Evolutionary conservation across 768 basidiomycete species (phyloP), one percentile per base, ranked within the genome.

Genomic region (Panaeolus cyanescens): DNA sequence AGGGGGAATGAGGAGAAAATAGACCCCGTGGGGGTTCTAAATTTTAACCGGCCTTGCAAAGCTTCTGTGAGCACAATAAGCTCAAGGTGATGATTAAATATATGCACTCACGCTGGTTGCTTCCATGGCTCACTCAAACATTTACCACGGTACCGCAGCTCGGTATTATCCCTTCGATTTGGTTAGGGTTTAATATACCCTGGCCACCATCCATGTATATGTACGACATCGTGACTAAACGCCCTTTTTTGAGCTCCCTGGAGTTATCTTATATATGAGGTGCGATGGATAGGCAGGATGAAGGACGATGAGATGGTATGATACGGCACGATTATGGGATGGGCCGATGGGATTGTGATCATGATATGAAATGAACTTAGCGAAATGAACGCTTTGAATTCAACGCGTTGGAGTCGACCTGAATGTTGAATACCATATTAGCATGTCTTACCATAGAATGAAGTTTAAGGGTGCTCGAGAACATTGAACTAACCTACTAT

Each of bases 261-360:
- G n/a, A n/a, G n/a, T n/a, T n/a, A n/a, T n/a, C n/a, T n/a, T n/a
- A n/a, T n/a, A n/a, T n/a, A n/a, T n/a, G n/a, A n/a, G n/a, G n/a
- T n/a, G n/a, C n/a, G n/a, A n/a, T n/a, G n/a, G n/a, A n/a, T n/a
- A n/a, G n/a, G n/a, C n/a, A 28, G 45, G 45, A 15, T 50, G 45
- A 28, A 28, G 25, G 45, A 15, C 7, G 17, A 34, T 15, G 37
- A 19, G 17, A 39, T 19, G 8, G 22, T 45, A 6, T 45, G 42
- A 25, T 45, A 28, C 42, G n/a, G n/a, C 12, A 25, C 22, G 28
- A 25, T 22, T 28, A 30, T 28, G 19, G 45, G 45, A 50, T 15
- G 45, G n/a, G n/a, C n/a, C 45, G 45, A 50, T 50, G 45, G 45
- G 45, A 50, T 50, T 50, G 45, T 50, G 45, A 50, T 50, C 45